These are phyloP conservation scores for Nakazawaea molendinolei DNA, from an alignment of 805 yeast species.

Conservation along the genomic window DNA sequence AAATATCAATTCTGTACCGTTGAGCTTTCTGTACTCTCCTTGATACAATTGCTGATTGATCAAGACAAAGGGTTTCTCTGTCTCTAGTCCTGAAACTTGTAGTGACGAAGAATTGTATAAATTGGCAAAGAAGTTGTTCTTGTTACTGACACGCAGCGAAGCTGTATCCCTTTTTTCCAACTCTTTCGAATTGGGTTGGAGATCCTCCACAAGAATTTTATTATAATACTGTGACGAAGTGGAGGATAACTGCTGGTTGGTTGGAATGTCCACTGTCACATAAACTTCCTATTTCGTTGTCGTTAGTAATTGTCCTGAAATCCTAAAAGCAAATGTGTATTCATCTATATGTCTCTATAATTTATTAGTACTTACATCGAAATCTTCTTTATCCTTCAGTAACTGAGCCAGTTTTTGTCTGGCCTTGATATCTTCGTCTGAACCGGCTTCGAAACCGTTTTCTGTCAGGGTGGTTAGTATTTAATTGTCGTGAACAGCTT, in stretches of 20 bases:
- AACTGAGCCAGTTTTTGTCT: constrained; percentile 31
- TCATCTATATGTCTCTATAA: background rate
- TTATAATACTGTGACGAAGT: constrained; percentile 6
- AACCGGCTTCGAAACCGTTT: constrained; percentile 75
- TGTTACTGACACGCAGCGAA: too few relatives aligned
- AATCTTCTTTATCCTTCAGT: constrained; percentile 18
- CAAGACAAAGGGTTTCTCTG: constrained; percentile 48
- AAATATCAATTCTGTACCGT: constrained; percentile 60
- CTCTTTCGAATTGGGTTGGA: too few relatives aligned
- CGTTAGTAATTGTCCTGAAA: background rate
- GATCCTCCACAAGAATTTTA: constrained; percentile 3
- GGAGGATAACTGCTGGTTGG: constrained; percentile 1
- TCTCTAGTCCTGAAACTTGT: constrained; percentile 50
- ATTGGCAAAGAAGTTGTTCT: background rate
- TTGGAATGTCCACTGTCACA: constrained; percentile 47
- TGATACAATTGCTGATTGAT: constrained; percentile 55
- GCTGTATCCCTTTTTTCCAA: too few relatives aligned
- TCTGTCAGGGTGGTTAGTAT: background rate
- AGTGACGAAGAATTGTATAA: constrained; percentile 19
- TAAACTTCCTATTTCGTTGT: constrained; percentile 30
- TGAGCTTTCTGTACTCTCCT: constrained; percentile 70
- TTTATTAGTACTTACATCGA: constrained; percentile 10
- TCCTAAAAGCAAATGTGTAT: background rate
- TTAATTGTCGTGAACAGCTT: too few relatives aligned
- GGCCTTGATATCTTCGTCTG: constrained; percentile 73